Evolutionary conservation across 108 stramenopile genomes (phyloP), one percentile per base, ranked within the genome.

Genomic region (Nitzschia palea): DNA sequence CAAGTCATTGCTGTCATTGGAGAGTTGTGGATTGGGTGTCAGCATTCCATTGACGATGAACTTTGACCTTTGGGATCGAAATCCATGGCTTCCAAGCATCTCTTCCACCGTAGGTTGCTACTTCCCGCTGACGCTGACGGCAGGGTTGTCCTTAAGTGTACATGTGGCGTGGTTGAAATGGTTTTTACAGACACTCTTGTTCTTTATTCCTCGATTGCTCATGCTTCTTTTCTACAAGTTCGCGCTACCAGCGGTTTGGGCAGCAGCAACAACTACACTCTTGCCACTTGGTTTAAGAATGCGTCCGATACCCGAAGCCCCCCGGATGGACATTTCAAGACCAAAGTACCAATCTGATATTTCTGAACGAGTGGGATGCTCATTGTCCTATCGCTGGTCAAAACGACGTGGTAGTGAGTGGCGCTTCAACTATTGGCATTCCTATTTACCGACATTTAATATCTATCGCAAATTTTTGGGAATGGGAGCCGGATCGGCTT

Each of bases 311-410:
- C 65, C 65, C 52, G 30, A 54, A 65, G 35, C 32, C 18, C 65
- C 65, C 1, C 35, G 0, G 17, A 31, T 65, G 43, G 36, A 42
- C 37, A 62, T 73, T 61, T 64, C 10, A 60, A 75, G 51, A 52
- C 88, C 86, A 2, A 58, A 69, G 29, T 92, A 81, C 67, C 73
- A 72, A 22, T 61, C 80, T 5, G 75, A 67, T 1, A 59, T 87
- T 10, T 79, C 82, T 17, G 81, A 86, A 73, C 86, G 90, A 4
- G 22, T 92, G 0, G 90, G 90, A 3, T 56, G 80, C 35, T 82
- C 79, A 8, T 22, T 81, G 9, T 78, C 79, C 2, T 89, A 86
- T 77, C 67, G 87, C 36, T 55, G 86, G 62, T 78, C 82, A 23
- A 54, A 60, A 35, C 47, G 64, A 35, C 62, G 77, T 14, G 90